Base-by-base conservation (phyloP, 352 stramenopile genomes). In the Plasmopara viticola region DNA sequence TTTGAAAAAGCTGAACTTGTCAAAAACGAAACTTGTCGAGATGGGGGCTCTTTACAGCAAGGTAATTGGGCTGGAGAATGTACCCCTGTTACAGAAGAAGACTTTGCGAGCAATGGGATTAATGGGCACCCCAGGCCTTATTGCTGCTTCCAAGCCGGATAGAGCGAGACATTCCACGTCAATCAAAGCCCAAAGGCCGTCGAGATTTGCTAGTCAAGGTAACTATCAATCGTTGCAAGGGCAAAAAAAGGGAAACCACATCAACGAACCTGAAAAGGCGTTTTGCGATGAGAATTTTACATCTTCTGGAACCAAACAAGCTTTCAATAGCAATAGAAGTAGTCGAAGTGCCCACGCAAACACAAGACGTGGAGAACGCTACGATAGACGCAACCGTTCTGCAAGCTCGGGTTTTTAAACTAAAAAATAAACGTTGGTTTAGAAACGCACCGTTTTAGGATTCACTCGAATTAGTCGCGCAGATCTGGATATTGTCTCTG, bases 41-140 rank as follows among this genome's bases (percentile, higher is more conserved):
- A 65, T 84, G 15, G 85, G 77, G 12, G 93, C 94, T 51, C 51
- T 75, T 31, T 85, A 66, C 62, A 73, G 62, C 13, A 44, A 83
- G 15, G 48, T 80, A 37, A 78, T 90, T 41, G 78, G 87, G 20
- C 54, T 81, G 17, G 51, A 60, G 17, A 66, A 88, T 34, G 66
- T 88, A 14, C 90, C 90, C 7, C 52, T 58, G 45, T 64, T 97
- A 9, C 67, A 91, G 66, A 96, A 95, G 69, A 76, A 74, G 41
- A 85, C 85, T 41, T 54, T 92, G 35, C 78, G 75, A 53, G 78
- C 83, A 55, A 77, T 90, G 91, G 80, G 83, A 9, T 62, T 97
- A 40, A 79, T 91, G 40, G 84, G 73, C 43, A 73, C 77, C 38
- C 68, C 72, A 15, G 87, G 87, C 12, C 62, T 96, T 44, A 49